Percentiles rank a stretch among this genome's conserved stretches.
Evolutionary conservation across 2,329 filamentous ascomycete genomes (phyloP).

Genomic region (Fusarium palustre): DNA sequence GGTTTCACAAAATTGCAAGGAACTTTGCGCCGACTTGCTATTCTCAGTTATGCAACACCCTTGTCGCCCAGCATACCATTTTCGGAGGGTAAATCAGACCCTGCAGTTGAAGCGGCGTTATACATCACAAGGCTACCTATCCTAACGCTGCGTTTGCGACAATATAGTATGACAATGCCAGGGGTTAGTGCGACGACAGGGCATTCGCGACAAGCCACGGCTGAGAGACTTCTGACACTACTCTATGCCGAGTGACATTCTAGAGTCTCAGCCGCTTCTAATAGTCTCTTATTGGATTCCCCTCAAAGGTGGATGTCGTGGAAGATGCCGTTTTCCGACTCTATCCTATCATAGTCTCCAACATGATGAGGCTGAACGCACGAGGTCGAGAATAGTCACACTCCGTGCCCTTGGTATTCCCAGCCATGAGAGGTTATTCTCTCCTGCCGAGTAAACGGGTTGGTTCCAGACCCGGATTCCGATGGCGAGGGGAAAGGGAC

Average conservation of each 20-base stretch:
- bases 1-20: constrained; percentile 9
- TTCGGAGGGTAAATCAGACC: constrained; percentile 12
- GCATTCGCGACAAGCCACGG: constrained; percentile 22
- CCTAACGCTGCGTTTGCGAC: background rate
- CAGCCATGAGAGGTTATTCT: constrained; percentile 3
- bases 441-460: background rate
- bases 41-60: constrained; percentile 5
- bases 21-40: background rate
- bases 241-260: constrained; percentile 16
- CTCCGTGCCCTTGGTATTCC: background rate
- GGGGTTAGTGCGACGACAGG: constrained; percentile 9
- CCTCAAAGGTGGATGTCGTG: background rate
- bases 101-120: constrained; percentile 11
- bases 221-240: constrained; percentile 7
- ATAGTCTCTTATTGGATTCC: constrained; percentile 16
- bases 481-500: constrained; percentile 28
- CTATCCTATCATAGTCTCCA: constrained; percentile 19
- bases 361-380: constrained; percentile 34
- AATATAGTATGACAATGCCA: constrained; percentile 1
- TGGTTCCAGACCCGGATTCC: constrained; percentile 15
- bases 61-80: constrained; percentile 29
- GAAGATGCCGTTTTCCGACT: constrained; percentile 11
- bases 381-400: constrained; percentile 33
- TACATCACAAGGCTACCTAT: constrained; percentile 24
- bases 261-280: constrained; percentile 15